Evolutionary conservation across 1,284 basidiomycete species (phyloP).

Genomic region (Malassezia nana): DNA sequence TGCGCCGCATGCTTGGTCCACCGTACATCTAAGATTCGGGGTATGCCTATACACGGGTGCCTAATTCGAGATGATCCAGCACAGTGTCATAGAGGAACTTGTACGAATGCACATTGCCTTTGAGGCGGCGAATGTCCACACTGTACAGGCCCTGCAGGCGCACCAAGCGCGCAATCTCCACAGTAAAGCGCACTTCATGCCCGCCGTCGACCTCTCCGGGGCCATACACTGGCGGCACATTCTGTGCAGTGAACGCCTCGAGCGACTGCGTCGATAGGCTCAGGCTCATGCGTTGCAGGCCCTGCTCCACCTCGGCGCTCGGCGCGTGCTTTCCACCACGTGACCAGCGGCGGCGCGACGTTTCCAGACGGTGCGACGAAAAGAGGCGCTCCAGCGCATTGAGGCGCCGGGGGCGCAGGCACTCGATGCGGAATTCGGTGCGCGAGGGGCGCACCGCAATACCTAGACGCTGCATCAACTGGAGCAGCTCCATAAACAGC

Average conservation of each 20-base stretch:
- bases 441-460: conserved; percentile 70
- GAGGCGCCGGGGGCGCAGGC: conserved; percentile 37
- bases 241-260: conserved; percentile 2
- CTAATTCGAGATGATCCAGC: conserved; percentile 29
- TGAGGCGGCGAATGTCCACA: conserved; percentile 43
- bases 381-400: conserved; percentile 7
- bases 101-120: conserved; percentile 44
- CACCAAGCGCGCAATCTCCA: conserved; percentile 43
- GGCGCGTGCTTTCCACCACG: conserved; percentile 3
- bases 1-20: conserved; percentile 31
- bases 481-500: conserved; percentile 73
- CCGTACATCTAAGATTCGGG: conserved; percentile 26
- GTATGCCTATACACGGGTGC: conserved; percentile 6
- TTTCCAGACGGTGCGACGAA: not conserved
- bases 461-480: conserved; percentile 76
- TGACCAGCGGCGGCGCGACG: conserved; percentile 5
- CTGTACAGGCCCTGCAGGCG: conserved; percentile 43
- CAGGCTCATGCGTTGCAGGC: conserved; percentile 8
- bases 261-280: conserved; percentile 9
- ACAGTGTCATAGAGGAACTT: conserved; percentile 45
- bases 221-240: conserved; percentile 34
- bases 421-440: conserved; percentile 55
- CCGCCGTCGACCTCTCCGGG: conserved; percentile 38
- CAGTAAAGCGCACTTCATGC: conserved; percentile 44
- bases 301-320: conserved; percentile 14